A percentile compares a stretch with the other conserved stretches of the same genome.
These are phyloP conservation scores for Letharia lupina DNA, from an alignment of 495 filamentous ascomycete species.

Conservation along the genomic window DNA sequence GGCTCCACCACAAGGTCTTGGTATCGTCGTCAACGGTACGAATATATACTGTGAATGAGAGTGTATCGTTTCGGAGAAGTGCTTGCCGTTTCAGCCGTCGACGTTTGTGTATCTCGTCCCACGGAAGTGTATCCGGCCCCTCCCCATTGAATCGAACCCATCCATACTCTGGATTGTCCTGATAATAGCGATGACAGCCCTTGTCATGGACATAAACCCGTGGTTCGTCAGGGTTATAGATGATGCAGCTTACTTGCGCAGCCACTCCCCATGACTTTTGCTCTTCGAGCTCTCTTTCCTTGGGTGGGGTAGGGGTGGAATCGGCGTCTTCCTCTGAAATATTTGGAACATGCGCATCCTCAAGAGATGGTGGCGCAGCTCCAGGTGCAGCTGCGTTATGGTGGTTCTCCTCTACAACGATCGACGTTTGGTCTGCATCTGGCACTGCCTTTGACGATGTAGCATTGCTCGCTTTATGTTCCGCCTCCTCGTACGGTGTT, in stretches of 20 bases:
- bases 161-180: conserved; percentile 54
- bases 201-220: conserved; percentile 50
- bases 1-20: conserved; percentile 54
- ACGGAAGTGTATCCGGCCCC: conserved; percentile 28
- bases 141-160: conserved; percentile 57
- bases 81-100: conserved; percentile 52
- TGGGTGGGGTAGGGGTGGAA: conserved; percentile 3
- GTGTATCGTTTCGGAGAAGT: conserved; percentile 53
- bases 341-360: conserved; percentile 16
- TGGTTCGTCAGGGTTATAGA: conserved; percentile 60
- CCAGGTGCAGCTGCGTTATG: not conserved
- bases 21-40: conserved; percentile 56
- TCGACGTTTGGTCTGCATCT: conserved; percentile 3
- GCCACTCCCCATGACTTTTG: conserved; percentile 41
- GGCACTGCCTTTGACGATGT: not conserved
- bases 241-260: conserved; percentile 54
- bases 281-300: conserved; percentile 8
- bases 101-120: conserved; percentile 50
- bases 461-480: conserved; percentile 12
- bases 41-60: conserved; percentile 57
- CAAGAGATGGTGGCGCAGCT: not conserved
- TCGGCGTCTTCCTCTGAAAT: conserved; percentile 9
- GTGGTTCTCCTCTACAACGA: not conserved
- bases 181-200: conserved; percentile 52
- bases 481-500: conserved; percentile 31